A percentile compares a stretch with the other conserved stretches of the same genome.
Evolutionary conservation across 495 filamentous ascomycete genomes (phyloP).

Genomic region (Penicillium cinerascens): DNA sequence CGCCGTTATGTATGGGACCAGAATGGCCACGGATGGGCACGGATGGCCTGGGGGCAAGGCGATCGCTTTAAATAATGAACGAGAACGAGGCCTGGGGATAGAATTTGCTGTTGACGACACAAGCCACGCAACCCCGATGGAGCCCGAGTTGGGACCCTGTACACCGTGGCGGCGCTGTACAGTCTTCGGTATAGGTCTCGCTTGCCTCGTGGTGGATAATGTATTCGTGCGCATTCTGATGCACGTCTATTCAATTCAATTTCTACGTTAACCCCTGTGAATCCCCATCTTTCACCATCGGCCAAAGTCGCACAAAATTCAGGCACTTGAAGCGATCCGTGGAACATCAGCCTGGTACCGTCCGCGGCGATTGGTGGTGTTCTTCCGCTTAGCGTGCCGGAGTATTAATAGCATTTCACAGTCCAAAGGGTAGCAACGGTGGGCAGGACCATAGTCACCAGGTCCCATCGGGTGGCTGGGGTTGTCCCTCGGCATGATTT

Average conservation of each 20-base stretch:
- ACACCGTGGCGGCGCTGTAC: neutral
- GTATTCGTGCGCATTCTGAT: neutral
- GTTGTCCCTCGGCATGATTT: neutral
- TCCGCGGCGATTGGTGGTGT: constrained; percentile 17
- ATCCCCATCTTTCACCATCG: neutral
- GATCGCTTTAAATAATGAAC: constrained; percentile 21
- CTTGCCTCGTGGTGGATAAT: neutral
- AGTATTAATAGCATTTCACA: neutral
- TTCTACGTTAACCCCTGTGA: neutral
- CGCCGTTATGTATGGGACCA: constrained; percentile 2
- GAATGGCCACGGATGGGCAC: no score
- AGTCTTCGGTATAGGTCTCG: neutral
- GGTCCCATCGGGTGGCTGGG: no score
- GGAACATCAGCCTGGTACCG: constrained; percentile 8
- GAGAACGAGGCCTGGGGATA: neutral
- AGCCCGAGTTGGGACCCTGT: neutral
- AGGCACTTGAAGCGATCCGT: neutral
- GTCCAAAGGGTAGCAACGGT: no score
- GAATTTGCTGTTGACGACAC: constrained; percentile 24
- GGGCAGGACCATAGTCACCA: neutral
- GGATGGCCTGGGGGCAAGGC: neutral
- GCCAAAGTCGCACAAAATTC: neutral
- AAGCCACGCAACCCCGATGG: constrained; percentile 30
- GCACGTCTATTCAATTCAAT: neutral
- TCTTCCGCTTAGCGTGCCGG: neutral